Evolutionary conservation across 768 basidiomycete species (phyloP).

Genomic region (Naganishia randhawae): DNA sequence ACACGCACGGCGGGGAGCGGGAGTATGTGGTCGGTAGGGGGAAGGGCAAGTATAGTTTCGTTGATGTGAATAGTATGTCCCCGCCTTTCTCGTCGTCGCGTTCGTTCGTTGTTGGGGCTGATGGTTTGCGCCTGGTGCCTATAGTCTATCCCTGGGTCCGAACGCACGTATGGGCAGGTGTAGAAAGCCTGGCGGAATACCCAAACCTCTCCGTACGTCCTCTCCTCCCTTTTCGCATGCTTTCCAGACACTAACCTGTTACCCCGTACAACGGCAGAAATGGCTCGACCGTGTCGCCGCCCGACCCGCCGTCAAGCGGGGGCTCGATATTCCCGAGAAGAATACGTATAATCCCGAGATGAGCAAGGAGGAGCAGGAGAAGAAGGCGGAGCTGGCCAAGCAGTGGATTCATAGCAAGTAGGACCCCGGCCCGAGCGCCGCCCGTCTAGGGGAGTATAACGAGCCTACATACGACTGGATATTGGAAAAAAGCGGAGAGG

Average conservation of each 20-base stretch:
- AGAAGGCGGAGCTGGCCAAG: conserved; percentile 37
- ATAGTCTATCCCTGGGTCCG: conserved; percentile 58
- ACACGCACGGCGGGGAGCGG: conserved; percentile 47
- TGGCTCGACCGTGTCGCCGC: conserved; percentile 54
- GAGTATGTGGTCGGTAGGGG: conserved; percentile 78
- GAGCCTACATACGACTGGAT: too few relatives aligned
- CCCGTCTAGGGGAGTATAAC: too few relatives aligned
- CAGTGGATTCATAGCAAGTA: conserved; percentile 37
- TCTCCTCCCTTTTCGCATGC: not conserved
- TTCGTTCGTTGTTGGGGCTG: not conserved
- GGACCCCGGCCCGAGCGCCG: too few relatives aligned
- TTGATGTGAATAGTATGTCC: conserved; percentile 51
- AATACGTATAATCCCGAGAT: conserved; percentile 33
- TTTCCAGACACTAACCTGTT: conserved; percentile 19
- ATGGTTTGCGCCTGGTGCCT: not conserved
- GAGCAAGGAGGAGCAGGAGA: conserved; percentile 48
- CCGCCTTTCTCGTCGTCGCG: not conserved
- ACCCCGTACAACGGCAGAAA: conserved; percentile 39
- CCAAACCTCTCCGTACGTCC: conserved; percentile 60
- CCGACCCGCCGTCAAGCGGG: conserved; percentile 50
- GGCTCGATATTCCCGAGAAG: conserved; percentile 45
- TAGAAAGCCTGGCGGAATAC: conserved; percentile 62
- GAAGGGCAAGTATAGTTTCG: conserved; percentile 64
- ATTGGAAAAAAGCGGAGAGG: too few relatives aligned
- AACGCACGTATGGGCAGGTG: conserved; percentile 54